Evolutionary conservation across 2,329 filamentous ascomycete species (phyloP).

Genomic region (Aureobasidium sp.): DNA sequence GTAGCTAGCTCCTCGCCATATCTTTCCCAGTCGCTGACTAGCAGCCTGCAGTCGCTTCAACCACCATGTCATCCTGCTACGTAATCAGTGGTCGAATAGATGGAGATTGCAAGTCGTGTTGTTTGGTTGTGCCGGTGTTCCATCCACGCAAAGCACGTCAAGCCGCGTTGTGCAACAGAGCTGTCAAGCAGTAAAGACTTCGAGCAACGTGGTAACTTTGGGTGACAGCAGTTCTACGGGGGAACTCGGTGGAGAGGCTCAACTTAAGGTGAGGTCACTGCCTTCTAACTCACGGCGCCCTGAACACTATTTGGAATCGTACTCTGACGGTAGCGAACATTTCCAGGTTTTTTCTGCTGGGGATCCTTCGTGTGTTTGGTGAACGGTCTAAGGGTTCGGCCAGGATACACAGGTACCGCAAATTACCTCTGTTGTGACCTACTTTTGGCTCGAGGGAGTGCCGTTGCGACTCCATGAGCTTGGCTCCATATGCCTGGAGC

Average conservation of each 20-base stretch:
- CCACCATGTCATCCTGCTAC: background rate
- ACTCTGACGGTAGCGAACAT: background rate
- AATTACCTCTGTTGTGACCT: background rate
- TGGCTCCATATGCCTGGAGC: background rate
- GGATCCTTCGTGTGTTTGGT: background rate
- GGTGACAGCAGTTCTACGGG: background rate
- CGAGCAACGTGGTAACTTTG: background rate
- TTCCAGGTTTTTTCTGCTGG: background rate
- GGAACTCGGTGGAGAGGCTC: background rate
- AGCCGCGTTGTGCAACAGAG: background rate
- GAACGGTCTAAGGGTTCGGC: slow-evolving; percentile 6
- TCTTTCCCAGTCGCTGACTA: background rate
- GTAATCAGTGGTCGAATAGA: background rate
- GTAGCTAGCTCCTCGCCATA: background rate
- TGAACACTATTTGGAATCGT: slow-evolving; percentile 5
- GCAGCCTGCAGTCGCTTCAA: background rate
- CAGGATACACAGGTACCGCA: background rate
- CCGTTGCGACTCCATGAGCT: slow-evolving; percentile 4
- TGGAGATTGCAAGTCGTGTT: background rate
- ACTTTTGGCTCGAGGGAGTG: background rate
- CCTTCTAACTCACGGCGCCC: background rate
- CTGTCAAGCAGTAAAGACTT: background rate
- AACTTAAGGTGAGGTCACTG: slow-evolving; percentile 11
- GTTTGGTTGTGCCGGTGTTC: background rate
- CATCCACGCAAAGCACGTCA: background rate